Conservation (phyloP, 2,329 filamentous ascomycete genomes). For the Microthyrium microscopicum region DNA sequence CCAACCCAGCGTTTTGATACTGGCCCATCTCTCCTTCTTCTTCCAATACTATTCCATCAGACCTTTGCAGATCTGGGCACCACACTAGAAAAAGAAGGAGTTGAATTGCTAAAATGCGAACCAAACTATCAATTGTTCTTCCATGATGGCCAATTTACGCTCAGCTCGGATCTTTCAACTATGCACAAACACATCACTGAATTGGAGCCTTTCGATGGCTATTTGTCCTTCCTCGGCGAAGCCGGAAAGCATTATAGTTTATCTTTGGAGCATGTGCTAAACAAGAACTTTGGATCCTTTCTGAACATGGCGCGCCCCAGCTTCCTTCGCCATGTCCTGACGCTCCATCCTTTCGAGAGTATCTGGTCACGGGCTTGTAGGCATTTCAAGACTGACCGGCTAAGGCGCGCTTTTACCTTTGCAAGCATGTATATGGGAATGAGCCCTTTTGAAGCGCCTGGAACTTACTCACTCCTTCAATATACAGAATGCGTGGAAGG, state of each 20-base stretch:
- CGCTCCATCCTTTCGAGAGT: constrained; percentile 53
- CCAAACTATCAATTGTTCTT: constrained; percentile 66
- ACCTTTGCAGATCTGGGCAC: constrained; percentile 54
- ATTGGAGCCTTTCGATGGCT: constrained; percentile 56
- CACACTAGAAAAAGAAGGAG: constrained; percentile 45
- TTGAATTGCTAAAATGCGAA: constrained; percentile 53
- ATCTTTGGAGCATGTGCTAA: constrained; percentile 46
- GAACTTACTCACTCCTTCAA: constrained; percentile 56
- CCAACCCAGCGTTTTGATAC: constrained; percentile 48
- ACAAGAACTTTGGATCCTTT: constrained; percentile 48
- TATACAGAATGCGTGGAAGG: constrained; percentile 63
- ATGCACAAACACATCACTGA: constrained; percentile 62
- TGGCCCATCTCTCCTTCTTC: constrained; percentile 55
- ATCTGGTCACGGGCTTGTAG: constrained; percentile 48
- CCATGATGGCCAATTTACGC: constrained; percentile 47
- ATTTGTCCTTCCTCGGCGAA: constrained; percentile 49
- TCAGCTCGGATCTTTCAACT: constrained; percentile 49
- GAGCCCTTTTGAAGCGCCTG: constrained; percentile 60
- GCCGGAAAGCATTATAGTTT: constrained; percentile 55
- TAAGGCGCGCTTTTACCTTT: constrained; percentile 59
- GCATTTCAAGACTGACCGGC: constrained; percentile 54
- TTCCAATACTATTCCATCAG: constrained; percentile 54
- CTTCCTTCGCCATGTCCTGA: constrained; percentile 42
- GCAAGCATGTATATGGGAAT: constrained; percentile 75
- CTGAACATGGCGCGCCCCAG: constrained; percentile 39